Percentiles rank a stretch among this genome's conserved stretches.
Evolutionary conservation across 1,139 yeast genomes (phyloP).

Genomic region (Yamadazyma aaseri): DNA sequence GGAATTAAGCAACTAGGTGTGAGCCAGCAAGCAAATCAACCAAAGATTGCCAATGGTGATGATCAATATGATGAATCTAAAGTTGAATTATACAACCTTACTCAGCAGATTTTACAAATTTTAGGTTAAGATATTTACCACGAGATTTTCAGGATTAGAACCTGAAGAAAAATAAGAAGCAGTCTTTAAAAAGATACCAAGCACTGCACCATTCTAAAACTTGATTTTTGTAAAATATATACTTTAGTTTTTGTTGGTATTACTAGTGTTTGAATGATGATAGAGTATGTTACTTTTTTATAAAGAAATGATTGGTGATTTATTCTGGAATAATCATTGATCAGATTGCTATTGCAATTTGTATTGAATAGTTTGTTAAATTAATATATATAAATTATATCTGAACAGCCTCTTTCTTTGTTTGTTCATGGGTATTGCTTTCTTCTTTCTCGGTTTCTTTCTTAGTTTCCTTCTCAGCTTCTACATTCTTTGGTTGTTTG

Average conservation of each 20-base stretch:
- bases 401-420: neutral
- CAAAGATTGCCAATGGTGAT: conserved; percentile 20
- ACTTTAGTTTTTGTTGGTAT: too few species aligned
- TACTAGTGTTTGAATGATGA: too few species aligned
- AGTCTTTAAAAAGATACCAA: too few species aligned
- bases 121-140: conserved; percentile 31
- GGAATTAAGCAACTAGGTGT: conserved; percentile 55
- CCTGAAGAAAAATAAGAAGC: too few species aligned
- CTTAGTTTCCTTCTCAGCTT: neutral
- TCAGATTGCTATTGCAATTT: conserved; percentile 1
- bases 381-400: conserved; percentile 2
- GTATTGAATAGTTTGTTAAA: conserved; percentile 4
- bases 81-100: conserved; percentile 69
- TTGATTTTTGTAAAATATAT: too few species aligned
- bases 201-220: too few species aligned
- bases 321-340: conserved; percentile 13
- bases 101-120: conserved; percentile 72
- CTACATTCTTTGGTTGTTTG: neutral
- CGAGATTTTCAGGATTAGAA: neutral
- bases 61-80: conserved; percentile 60
- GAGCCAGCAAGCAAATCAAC: conserved; percentile 35
- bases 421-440: neutral
- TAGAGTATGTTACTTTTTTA: too few species aligned
- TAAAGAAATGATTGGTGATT: conserved; percentile 2
- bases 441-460: neutral